Evolutionary conservation across 805 yeast genomes (phyloP).

Genomic region (Kregervanrija fluxuum): DNA sequence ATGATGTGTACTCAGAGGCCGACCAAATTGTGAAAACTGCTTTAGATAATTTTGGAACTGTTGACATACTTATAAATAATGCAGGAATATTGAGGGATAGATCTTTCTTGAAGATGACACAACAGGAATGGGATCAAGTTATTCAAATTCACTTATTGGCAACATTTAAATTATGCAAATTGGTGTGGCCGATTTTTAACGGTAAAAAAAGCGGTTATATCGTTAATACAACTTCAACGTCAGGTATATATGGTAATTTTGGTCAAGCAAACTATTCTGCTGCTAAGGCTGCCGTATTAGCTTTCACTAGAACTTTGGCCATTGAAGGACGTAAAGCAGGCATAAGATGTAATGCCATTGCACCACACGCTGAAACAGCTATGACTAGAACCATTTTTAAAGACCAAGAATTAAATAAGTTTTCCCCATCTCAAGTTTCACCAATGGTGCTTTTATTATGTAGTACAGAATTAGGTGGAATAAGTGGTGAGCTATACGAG

Average conservation of each 20-base stretch:
- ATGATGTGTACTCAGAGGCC: slow-evolving; percentile 74
- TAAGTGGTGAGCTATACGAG: slow-evolving; percentile 80
- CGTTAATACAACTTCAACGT: slow-evolving; percentile 87
- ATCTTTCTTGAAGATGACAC: slow-evolving; percentile 78
- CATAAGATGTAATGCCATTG: slow-evolving; percentile 74
- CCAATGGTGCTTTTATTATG: slow-evolving; percentile 78
- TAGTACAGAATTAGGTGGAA: slow-evolving; percentile 54
- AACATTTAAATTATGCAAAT: slow-evolving; percentile 71
- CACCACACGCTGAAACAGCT: slow-evolving; percentile 97
- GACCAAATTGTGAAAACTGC: slow-evolving; percentile 73
- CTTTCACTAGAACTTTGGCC: slow-evolving; percentile 80
- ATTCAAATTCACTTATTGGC: slow-evolving; percentile 77
- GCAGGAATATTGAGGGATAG: slow-evolving; percentile 93
- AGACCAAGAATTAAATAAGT: slow-evolving; percentile 72
- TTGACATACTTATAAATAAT: slow-evolving; percentile 82
- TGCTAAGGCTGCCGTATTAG: slow-evolving; percentile 85
- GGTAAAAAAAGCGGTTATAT: slow-evolving; percentile 77
- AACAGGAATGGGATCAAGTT: slow-evolving; percentile 76
- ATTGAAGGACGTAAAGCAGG: slow-evolving; percentile 79
- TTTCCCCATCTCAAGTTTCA: slow-evolving; percentile 83
- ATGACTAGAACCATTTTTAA: slow-evolving; percentile 89
- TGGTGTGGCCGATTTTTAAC: slow-evolving; percentile 87
- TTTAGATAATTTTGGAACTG: slow-evolving; percentile 65
- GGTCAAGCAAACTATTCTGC: slow-evolving; percentile 96
- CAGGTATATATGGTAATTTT: slow-evolving; percentile 95